Evolutionary conservation across 2,329 filamentous ascomycete genomes (phyloP).

Genomic region (Zelopaecilomyces penicillatus): DNA sequence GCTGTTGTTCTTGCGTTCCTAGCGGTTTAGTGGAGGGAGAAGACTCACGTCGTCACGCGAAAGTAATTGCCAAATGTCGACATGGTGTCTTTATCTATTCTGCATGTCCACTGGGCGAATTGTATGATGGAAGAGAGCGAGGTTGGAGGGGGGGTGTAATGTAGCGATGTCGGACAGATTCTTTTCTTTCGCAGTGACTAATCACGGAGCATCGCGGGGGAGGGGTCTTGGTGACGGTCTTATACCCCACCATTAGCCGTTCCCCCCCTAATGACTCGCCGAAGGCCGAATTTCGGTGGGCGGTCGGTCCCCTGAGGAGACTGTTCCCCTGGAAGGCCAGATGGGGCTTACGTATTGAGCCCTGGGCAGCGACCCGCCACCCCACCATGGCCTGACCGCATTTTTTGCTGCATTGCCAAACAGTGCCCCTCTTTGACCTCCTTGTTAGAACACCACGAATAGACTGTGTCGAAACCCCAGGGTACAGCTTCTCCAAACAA

Average conservation of each 20-base stretch:
- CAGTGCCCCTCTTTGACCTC: no score
- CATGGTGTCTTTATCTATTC: constrained; percentile 42
- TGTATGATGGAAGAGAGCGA: constrained; percentile 5
- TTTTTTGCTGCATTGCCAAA: no score
- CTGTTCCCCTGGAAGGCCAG: no score
- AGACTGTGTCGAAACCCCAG: background rate
- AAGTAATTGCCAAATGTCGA: constrained; percentile 83
- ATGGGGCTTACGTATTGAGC: no score
- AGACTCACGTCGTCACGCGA: constrained; percentile 68
- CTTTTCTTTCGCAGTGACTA: constrained; percentile 7
- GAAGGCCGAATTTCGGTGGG: no score
- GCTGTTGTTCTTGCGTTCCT: background rate
- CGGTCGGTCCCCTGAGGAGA: no score
- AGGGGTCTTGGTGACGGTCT: background rate
- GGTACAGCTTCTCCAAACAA: background rate
- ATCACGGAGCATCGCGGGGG: background rate
- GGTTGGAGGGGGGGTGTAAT: constrained; percentile 5
- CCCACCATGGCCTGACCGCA: no score
- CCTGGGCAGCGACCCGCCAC: no score
- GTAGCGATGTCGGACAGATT: constrained; percentile 5
- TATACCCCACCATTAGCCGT: background rate
- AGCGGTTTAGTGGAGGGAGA: background rate
- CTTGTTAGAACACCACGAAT: background rate
- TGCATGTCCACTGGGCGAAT: constrained; percentile 8
- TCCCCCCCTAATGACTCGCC: no score